Base-by-base conservation (phyloP, 306 rosid species). In the Citrullus mucosospermus region DNA sequence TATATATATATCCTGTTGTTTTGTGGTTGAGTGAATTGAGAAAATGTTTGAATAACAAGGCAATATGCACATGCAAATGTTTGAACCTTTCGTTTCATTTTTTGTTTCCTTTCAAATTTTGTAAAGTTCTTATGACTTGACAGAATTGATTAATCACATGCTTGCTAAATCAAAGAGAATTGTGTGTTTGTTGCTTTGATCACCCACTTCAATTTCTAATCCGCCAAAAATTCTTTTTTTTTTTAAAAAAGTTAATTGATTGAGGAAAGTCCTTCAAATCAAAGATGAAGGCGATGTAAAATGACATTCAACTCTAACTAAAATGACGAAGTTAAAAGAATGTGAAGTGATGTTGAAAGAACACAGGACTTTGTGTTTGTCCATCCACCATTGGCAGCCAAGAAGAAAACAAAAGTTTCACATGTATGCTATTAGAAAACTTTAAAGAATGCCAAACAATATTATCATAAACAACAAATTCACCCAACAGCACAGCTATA, bases 61-160 rank as follows among this genome's bases (percentile, higher is more conserved):
- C 70, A 46, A 71, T 46, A 71, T 46, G 76, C 76, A 71, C 76
- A 71, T 71, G 58, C 36, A 71, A 46, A 71, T 46, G 76, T 46
- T 71, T 46, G 13, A 43, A 3, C 1, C 13, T 16, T 4, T 32
- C 34, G 34, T 32, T 32, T 32, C 34, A 32, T 32, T 32, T 32
- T 3, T 6, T 36, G n/a, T 36, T 36, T 36, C 53, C 53, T 9
- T 69, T 22, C n/a, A n/a, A 69, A 16, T 8, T 46, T 44, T 71
- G 16, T 3, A 46, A 32, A 32, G 2, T 20, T 71, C 58, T 71
- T 6, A 22, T 71, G 58, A 71, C 12, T 71, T 71, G 58, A 71
- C 41, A 71, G 6, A 71, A 71, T 71, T 71, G 76, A 71, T 71
- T 44, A 70, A 39, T 41, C 54, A 66, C 4, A 66, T 66, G 48